phyloP scores from a whole-genome alignment of 1,284 basidiomycete species.

The Leccinum subrobustum region DNA sequence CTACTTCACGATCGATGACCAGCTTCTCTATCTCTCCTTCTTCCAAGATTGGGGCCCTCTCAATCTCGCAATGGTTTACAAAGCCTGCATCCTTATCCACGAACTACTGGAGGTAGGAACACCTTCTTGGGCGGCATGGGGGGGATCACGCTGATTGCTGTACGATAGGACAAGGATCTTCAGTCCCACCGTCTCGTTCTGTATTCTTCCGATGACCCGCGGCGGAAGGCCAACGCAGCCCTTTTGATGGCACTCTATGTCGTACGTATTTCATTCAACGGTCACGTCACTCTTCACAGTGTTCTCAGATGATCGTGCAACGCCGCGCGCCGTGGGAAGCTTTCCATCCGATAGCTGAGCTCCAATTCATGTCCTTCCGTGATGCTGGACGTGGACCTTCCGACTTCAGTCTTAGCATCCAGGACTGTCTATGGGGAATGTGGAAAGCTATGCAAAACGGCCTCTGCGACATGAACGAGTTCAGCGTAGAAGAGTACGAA shows the following conservation, averaged over 20 bases:
- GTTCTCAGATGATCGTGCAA: constrained; percentile 85
- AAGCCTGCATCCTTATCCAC: constrained; percentile 91
- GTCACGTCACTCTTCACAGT: constrained; percentile 20
- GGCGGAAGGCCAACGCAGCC: constrained; percentile 91
- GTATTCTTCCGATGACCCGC: constrained; percentile 85
- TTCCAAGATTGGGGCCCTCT: constrained; percentile 94
- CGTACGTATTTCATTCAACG: constrained; percentile 46
- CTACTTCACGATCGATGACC: constrained; percentile 89
- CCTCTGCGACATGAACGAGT: constrained; percentile 90
- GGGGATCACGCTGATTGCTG: constrained; percentile 14
- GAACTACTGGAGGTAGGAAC: constrained; percentile 74
- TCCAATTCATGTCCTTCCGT: constrained; percentile 93
- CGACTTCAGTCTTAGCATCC: constrained; percentile 91
- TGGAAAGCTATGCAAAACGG: constrained; percentile 92
- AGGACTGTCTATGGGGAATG: constrained; percentile 93
- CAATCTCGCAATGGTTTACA: constrained; percentile 90
- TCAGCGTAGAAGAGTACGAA: constrained; percentile 88
- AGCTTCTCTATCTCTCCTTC: constrained; percentile 91
- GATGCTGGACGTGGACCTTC: constrained; percentile 93
- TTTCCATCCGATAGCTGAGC: constrained; percentile 86
- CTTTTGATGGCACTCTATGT: constrained; percentile 90
- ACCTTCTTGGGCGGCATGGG: background rate
- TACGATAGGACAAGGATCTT: constrained; percentile 66
- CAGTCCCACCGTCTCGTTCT: constrained; percentile 76
- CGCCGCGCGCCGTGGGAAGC: constrained; percentile 93